Evolutionary conservation across 73 alveolate species (phyloP).

Genomic region (Symbiodinium natans): DNA sequence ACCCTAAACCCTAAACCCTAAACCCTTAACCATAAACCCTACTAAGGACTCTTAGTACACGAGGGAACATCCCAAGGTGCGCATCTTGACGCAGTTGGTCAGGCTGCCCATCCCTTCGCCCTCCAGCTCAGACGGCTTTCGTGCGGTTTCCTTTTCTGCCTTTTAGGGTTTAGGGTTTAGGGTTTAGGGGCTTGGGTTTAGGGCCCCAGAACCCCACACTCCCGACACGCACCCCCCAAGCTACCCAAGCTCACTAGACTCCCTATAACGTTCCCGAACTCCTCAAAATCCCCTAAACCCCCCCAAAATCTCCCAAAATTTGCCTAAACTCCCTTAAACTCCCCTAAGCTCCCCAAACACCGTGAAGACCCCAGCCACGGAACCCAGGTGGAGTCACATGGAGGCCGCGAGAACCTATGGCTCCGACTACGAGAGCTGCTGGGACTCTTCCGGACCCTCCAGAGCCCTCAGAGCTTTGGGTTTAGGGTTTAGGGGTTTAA

Average conservation of each 20-base stretch:
- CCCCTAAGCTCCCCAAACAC: neutral
- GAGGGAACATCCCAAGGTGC: conserved; percentile 37
- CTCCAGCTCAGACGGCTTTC: neutral
- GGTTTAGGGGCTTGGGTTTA: neutral
- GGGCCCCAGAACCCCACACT: too few relatives aligned
- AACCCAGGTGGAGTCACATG: conserved; percentile 78
- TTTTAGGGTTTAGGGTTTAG: neutral
- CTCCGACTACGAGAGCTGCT: conserved; percentile 65
- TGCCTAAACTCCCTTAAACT: neutral
- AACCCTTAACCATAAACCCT: neutral
- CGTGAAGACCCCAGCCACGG: too few relatives aligned
- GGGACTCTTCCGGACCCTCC: neutral
- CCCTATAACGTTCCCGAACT: neutral
- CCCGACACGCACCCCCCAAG: too few relatives aligned
- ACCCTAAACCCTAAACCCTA: neutral
- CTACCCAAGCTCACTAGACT: too few relatives aligned
- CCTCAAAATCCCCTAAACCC: neutral
- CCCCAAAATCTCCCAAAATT: neutral
- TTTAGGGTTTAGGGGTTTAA: too few relatives aligned
- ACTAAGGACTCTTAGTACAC: too few relatives aligned
- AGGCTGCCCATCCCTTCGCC: conserved; percentile 87
- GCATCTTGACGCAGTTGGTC: conserved; percentile 85
- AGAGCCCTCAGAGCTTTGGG: too few relatives aligned
- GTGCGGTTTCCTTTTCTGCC: neutral
- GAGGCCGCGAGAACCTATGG: conserved; percentile 87